Evolutionary conservation across 345 rosid species (phyloP), one percentile per base, ranked within the genome.

Genomic region (Stellera chamaejasme): DNA sequence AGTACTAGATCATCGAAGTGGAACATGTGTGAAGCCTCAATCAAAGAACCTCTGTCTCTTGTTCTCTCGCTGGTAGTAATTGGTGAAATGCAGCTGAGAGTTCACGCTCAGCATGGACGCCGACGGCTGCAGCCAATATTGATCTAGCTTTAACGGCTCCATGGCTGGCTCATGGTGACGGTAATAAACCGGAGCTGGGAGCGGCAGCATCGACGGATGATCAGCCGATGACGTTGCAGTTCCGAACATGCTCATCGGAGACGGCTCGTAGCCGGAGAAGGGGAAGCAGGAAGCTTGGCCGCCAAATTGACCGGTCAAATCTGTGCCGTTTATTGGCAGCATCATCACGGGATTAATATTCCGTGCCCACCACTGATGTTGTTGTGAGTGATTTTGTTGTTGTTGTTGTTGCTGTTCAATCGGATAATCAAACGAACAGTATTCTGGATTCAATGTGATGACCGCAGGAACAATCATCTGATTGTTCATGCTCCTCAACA

Each of bases 401-500:
- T 25, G 61, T 15, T 58, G 61, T 1, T 44, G 42, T 42, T 10
- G 43, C 7, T 32, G 3, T 7, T 3, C 39, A 4, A 32, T 32
- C 7, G 5, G 7, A n/a, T n/a, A 4, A 32, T 32, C 39, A 32
- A 32, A 32, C 2, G n/a, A n/a, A n/a, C n/a, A n/a, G n/a, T n/a
- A n/a, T n/a, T 7, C 39, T 32, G 7, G 1, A 7, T 32, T 32
- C 39, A 32, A 32, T 32, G 5, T 7, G 7, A 4, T 32, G 39
- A 7, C 3, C 5, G 39, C 39, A 32, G 39, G 39, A 3, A 3
- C 39, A 32, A 32, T 3, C 39, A 32, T 32, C 12, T 46, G 52
- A 15, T n/a, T n/a, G n/a, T 45, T 43, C 13, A n/a, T 27, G 12
- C n/a, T 44, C 52, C 46, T 58, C 13, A 58, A 45, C 61, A 58